Evolutionary conservation across 2,329 filamentous ascomycete genomes (phyloP).

Genomic region (Alternaria brassicicola): DNA sequence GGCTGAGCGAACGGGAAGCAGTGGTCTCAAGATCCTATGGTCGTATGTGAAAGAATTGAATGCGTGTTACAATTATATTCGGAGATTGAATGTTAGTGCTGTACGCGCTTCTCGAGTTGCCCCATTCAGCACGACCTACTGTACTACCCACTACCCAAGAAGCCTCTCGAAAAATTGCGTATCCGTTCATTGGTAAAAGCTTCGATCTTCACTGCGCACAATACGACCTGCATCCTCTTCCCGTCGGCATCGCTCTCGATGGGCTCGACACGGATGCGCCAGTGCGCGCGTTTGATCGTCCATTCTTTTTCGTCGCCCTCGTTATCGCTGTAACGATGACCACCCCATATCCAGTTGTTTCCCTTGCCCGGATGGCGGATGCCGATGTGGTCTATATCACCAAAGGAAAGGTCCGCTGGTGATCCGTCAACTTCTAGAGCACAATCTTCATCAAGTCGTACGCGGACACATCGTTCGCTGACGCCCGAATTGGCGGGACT

Average conservation of each 20-base stretch:
- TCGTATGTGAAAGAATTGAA: conserved; percentile 4
- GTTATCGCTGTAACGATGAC: neutral
- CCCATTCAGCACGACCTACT: neutral
- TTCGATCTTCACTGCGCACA: conserved; percentile 78
- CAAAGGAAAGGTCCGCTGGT: conserved; percentile 26
- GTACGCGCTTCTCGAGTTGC: neutral
- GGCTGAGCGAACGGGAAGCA: conserved; percentile 8
- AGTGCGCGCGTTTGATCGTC: conserved; percentile 49
- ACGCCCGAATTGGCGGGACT: conserved; percentile 73
- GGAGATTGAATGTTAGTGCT: neutral
- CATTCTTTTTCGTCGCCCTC: conserved; percentile 35
- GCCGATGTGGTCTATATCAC: conserved; percentile 21
- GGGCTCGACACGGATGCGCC: conserved; percentile 63
- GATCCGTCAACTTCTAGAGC: conserved; percentile 34
- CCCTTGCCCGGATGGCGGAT: conserved; percentile 12
- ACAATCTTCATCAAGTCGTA: conserved; percentile 31
- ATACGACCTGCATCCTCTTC: conserved; percentile 68
- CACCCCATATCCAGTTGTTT: neutral
- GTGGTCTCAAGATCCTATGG: neutral
- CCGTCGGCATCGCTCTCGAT: conserved; percentile 53
- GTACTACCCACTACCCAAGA: conserved; percentile 55
- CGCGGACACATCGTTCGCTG: conserved; percentile 69
- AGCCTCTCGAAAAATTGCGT: conserved; percentile 69
- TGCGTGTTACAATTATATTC: neutral
- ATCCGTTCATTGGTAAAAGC: conserved; percentile 69